phyloP scores from a whole-genome alignment of 257 asterid species.

The Solanum peruvianum region DNA sequence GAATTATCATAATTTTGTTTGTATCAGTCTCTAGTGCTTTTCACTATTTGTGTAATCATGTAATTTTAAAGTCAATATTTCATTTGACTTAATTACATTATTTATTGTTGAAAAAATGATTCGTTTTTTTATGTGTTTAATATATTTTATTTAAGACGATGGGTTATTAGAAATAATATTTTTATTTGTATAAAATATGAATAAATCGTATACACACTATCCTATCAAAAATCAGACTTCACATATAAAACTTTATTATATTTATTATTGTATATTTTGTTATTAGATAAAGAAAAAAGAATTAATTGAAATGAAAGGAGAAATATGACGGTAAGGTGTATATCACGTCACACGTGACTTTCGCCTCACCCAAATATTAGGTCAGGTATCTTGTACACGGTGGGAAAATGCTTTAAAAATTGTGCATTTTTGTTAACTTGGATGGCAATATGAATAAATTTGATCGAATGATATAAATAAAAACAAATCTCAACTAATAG shows the following conservation, averaged over 20 bases:
- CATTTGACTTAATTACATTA: background rate
- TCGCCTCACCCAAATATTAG: too few species aligned
- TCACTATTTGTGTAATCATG: background rate
- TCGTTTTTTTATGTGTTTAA: background rate
- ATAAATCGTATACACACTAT: background rate
- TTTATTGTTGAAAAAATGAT: background rate
- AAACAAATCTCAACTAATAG: too few species aligned
- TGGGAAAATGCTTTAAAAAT: too few species aligned
- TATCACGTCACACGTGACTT: background rate
- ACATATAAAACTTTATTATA: background rate
- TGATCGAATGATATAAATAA: too few species aligned
- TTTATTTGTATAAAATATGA: too few species aligned
- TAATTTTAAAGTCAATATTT: background rate
- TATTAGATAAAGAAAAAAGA: background rate
- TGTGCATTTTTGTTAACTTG: too few species aligned
- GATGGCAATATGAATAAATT: too few species aligned
- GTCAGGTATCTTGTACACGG: rapidly evolving
- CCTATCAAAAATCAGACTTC: background rate
- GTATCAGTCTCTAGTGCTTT: background rate
- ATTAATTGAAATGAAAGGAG: background rate
- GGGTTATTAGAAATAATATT: too few species aligned
- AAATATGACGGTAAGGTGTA: background rate
- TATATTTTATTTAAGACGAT: too few species aligned
- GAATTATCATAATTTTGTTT: background rate
- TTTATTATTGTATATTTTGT: background rate